A percentile compares a stretch with the other conserved stretches of the same genome.
Conservation (phyloP, 2,329 filamentous ascomycete species). For the Calonectria pseudoturangicola region DNA sequence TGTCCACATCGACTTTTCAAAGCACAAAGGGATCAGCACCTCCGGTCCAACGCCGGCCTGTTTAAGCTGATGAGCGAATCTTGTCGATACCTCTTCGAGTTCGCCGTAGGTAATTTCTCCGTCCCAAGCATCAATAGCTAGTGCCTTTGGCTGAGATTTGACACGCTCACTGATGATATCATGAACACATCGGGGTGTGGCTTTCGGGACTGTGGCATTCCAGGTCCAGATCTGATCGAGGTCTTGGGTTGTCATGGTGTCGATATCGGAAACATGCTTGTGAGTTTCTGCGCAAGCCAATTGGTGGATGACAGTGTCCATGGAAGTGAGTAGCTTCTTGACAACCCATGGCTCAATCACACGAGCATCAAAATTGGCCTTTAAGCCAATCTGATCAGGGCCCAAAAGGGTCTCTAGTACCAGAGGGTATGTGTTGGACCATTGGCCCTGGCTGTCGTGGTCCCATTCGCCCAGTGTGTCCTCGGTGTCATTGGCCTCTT, state of each 20-base stretch:
- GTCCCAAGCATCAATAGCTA: constrained; percentile 10
- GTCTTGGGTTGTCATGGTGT: constrained; percentile 41
- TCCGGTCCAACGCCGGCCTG: neutral
- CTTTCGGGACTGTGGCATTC: constrained; percentile 33
- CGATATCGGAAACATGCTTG: constrained; percentile 27
- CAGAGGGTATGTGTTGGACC: constrained; percentile 26
- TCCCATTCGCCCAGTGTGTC: neutral
- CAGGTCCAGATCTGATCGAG: constrained; percentile 44
- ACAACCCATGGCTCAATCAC: neutral
- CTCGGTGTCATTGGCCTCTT: neutral
- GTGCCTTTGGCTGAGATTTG: neutral
- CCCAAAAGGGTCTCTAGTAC: constrained; percentile 22
- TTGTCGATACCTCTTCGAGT: neutral
- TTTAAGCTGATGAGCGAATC: neutral
- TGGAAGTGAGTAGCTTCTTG: constrained; percentile 10
- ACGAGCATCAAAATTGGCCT: constrained; percentile 27
- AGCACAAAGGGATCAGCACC: neutral
- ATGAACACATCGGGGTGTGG: constrained; percentile 45
- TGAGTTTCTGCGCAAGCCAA: constrained; percentile 9
- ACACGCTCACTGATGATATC: constrained; percentile 37
- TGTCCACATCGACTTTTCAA: constrained; percentile 20
- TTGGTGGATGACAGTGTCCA: constrained; percentile 32
- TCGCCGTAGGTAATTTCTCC: neutral
- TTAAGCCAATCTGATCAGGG: neutral
- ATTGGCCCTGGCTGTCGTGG: neutral